Base-by-base conservation (phyloP, 352 stramenopile species). In the Phytopythium ostracodes region DNA sequence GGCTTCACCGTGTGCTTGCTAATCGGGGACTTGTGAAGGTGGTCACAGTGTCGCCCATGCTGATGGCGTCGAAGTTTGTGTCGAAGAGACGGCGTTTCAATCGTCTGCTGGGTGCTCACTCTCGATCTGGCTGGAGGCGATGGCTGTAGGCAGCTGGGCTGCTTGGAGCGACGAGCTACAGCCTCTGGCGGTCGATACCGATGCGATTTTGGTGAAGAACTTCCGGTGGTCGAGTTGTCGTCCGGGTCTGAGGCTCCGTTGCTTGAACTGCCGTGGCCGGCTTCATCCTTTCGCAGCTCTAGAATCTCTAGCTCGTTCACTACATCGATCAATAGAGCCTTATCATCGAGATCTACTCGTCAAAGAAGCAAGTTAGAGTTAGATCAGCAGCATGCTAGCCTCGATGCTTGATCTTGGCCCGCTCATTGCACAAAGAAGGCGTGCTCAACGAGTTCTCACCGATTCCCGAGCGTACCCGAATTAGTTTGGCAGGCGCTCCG, bases 231-330 rank as follows among this genome's bases (percentile, higher is more conserved):
- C 17, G 14, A 43, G 33, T 5, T 10, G 22, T 29, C 31, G 6
- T 20, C 33, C 18, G 2, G 2, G 20, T 27, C 18, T 27, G 29
- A 8, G 10, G 50, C 6, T 56, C 22, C 50, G 17, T 33, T 29
- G 51, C 33, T 12, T 8, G 20, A 35, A 14, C 33, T 44, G 3
- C n/a, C n/a, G 35, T 49, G 22, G n/a, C 25, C n/a, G n/a, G 35
- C 29, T 4, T 11, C 22, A 8, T 29, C n/a, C 36, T 64, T 15
- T 14, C 67, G 60, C 33, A 73, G 66, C 36, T 81, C 73, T 9
- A 81, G 44, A 40, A 81, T 77, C 17, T 81, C 73, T 33, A 77
- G 49, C 25, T 76, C 57, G 20, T 66, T 44, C 3, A 77, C 56
- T 25, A 59, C 60, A 50, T 73, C 47, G 15, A 50, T 18, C 18